Conservation (phyloP, 2,329 filamentous ascomycete species). For the Fusarium paranaense region DNA sequence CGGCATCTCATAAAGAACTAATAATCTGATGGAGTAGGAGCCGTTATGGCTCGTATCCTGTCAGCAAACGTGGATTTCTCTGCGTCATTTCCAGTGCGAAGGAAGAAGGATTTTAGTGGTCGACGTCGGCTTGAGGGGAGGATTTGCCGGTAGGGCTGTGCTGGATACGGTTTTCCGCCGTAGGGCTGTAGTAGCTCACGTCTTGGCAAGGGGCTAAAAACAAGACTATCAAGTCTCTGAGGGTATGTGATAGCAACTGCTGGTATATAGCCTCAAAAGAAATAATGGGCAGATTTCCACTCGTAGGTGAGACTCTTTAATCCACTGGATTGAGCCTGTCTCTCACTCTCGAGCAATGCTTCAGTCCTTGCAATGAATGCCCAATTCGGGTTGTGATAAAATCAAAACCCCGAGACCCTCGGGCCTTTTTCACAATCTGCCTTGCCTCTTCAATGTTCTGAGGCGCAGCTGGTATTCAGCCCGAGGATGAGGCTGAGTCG, state of each 20-base stretch:
- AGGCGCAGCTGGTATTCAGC: background rate
- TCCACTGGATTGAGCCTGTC: background rate
- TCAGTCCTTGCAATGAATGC: background rate
- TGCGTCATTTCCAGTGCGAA: background rate
- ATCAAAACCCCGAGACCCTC: background rate
- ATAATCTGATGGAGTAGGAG: background rate
- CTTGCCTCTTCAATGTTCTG: background rate
- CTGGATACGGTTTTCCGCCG: background rate
- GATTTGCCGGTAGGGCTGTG: background rate
- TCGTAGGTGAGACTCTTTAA: background rate
- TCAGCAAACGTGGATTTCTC: background rate
- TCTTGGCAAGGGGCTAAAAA: background rate
- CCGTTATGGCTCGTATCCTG: background rate
- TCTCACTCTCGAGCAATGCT: background rate
- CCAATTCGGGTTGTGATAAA: background rate
- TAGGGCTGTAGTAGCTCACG: background rate
- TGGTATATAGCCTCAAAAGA: background rate
- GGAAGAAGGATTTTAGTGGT: background rate
- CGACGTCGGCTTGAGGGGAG: background rate
- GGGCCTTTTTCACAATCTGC: background rate
- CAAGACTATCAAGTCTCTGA: too few relatives aligned
- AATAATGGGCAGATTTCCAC: fast-evolving
- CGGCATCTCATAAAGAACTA: background rate
- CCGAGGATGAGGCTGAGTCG: background rate
- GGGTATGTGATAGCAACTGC: background rate